Base-by-base conservation (phyloP, 2,329 filamentous ascomycete species). In the Fusarium sp. region DNA sequence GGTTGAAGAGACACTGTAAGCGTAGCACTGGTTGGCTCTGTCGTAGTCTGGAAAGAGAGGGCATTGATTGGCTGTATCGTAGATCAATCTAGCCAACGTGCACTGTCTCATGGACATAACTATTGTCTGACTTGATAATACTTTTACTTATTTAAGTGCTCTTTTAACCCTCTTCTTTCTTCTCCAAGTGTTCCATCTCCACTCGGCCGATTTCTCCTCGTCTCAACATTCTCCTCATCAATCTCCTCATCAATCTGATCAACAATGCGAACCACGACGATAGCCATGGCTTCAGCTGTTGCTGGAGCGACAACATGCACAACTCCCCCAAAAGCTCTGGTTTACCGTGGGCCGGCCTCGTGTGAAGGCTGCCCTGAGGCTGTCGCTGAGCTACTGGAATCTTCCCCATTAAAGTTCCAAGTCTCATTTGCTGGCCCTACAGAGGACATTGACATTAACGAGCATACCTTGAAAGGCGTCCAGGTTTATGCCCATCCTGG, bases 271-370 rank as follows among this genome's bases (percentile, higher is more conserved):
- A 54, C 50, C 27, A 54, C 50, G 11, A n/a, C 29, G 27, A 20
- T 54, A 31, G 50, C 50, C 10, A 54, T 31, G 25, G 25, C 29
- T 16, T 31, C 50, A 29, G n/a, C 27, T 31, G 25, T 54, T 54
- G 50, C 27, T 18, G 29, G 27, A 14, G 50, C 27, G n/a, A 31
- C 27, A 31, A 13, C 52, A 9, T 35, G 20, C 29, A 22, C n/a
- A 35, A 22, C 31, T 14, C 52, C 52, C 14, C 52, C 31, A 25
- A 69, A 57, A 33, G 75, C 75, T 18, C 60, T 79, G 7, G 77
- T 79, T 18, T 79, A 78, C 63, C 74, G 74, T 20, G 74, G 76
- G 8, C 68, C 71, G 1, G 63, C 68, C 2, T 66, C 74, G 6
- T 74, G 69, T 45, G 59, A 72, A 16, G 72, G 72, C 35, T 74